Evolutionary conservation across 768 basidiomycete genomes (phyloP).

Genomic region (Mycena latifolia): DNA sequence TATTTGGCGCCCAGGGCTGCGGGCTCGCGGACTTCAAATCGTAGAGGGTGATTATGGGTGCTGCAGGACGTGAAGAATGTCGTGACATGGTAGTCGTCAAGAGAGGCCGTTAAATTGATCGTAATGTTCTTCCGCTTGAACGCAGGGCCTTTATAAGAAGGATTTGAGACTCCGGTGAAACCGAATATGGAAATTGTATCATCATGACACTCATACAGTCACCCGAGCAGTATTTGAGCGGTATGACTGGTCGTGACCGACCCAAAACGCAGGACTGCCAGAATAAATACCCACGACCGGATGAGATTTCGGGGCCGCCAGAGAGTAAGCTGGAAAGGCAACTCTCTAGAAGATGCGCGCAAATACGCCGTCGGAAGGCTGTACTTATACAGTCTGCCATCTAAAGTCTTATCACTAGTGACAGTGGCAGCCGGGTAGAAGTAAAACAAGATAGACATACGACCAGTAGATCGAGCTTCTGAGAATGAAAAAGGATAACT

Average conservation of each 20-base stretch:
- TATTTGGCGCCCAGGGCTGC: constrained; percentile 36
- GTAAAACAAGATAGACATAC: no score
- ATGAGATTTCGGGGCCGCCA: constrained; percentile 1
- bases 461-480: no score
- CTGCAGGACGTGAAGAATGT: constrained; percentile 28
- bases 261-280: constrained; percentile 4
- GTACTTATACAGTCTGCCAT: constrained; percentile 8
- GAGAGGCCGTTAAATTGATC: constrained; percentile 10
- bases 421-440: no score
- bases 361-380: not conserved
- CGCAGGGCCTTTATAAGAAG: constrained; percentile 11
- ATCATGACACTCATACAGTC: constrained; percentile 26
- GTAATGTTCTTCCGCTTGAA: not conserved
- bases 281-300: not conserved
- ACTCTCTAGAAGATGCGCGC: not conserved
- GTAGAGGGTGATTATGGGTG: constrained; percentile 33
- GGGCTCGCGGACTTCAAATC: constrained; percentile 33
- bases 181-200: constrained; percentile 27
- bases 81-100: constrained; percentile 30
- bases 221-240: constrained; percentile 5
- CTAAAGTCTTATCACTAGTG: no score
- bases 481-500: no score
- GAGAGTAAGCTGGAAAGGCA: not conserved
- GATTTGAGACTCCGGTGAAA: not conserved
- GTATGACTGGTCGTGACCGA: constrained; percentile 29